phyloP scores from a whole-genome alignment of 139 green algal species.

The Dunaliella primolecta region DNA sequence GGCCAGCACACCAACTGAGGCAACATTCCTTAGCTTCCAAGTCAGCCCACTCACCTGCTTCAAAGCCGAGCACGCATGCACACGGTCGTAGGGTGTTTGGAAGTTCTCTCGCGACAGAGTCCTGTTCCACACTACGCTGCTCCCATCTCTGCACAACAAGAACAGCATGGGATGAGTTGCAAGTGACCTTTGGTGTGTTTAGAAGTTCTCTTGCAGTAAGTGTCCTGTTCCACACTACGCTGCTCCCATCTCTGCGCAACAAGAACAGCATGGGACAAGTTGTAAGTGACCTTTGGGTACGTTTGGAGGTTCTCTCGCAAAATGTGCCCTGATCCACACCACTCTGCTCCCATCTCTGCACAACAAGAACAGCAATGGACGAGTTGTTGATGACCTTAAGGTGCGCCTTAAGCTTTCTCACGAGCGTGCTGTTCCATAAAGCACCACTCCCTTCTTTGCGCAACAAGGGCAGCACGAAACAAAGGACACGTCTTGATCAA shows the following conservation, averaged over 20 bases:
- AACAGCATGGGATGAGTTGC: no score
- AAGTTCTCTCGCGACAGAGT: conserved; percentile 64
- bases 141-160: conserved; percentile 47
- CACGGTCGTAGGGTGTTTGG: conserved; percentile 56
- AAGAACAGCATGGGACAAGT: no score
- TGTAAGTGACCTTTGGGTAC: no score
- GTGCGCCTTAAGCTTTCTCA: no score
- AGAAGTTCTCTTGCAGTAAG: conserved; percentile 62
- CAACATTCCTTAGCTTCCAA: no score
- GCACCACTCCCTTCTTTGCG: no score
- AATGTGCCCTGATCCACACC: conserved; percentile 86
- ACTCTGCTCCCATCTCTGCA: conserved; percentile 68
- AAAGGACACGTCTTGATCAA: no score
- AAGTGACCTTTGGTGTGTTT: conserved; percentile 43
- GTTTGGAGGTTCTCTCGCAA: conserved; percentile 55
- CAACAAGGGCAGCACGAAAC: no score
- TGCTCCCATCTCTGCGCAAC: conserved; percentile 56
- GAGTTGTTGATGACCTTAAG: no score
- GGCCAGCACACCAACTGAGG: no score
- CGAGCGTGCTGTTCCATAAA: no score
- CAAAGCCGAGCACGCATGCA: conserved; percentile 57
- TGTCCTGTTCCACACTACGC: conserved; percentile 87
- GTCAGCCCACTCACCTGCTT: conserved; percentile 34
- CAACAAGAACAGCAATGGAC: no score
- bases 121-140: conserved; percentile 88